Evolutionary conservation across 2,329 filamentous ascomycete species (phyloP), one percentile per base, ranked within the genome.

Genomic region (Pseudocercospora fuligena): DNA sequence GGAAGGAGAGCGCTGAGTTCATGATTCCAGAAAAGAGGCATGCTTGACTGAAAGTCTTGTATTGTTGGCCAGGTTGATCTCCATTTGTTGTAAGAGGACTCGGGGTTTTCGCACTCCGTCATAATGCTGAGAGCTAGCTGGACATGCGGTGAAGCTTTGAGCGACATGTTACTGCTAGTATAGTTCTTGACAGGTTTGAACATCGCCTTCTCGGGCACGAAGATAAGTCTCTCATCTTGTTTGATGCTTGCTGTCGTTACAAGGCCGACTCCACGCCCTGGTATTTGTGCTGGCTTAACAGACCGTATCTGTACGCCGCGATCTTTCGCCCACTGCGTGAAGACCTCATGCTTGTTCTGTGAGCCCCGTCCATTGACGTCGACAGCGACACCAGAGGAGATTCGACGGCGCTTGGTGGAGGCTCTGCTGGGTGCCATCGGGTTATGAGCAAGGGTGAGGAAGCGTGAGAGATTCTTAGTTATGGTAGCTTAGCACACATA

Each of bases 191-290:
- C 83, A n/a, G 88, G 80, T 31, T 88, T 90, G 60, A 92, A 82
- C 60, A 95, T 87, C 29, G 87, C 84, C 57, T 80, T 78, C 47
- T 85, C 83, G 9, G 90, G 91, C 0, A 95, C 87, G 65, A 84
- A 83, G 5, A 94, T 83, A 60, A 95, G 79, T 7, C 82, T 79
- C 67, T 91, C 86, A 63, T 83, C 84, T 78, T 84, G 81, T 80
- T 90, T 81, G 67, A 95, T 84, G 14, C 85, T 80, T 29, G 86
- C 84, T 12, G 87, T 89, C 5, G 92, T 90, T 60, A 94, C 84
- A 64, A 97, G 88, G 56, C 94, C 93, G 61, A 95, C 86, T 29
- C 93, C 93, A 63, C 91, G 85, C 1, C 89, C 90, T 5, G 89
- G 86, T 16, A 97, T 88, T 46, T 82, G 82, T 47, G 88, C 85